These are phyloP conservation scores for Ilyonectria destructans DNA, from an alignment of 2,329 filamentous ascomycete species.

Conservation along the genomic window DNA sequence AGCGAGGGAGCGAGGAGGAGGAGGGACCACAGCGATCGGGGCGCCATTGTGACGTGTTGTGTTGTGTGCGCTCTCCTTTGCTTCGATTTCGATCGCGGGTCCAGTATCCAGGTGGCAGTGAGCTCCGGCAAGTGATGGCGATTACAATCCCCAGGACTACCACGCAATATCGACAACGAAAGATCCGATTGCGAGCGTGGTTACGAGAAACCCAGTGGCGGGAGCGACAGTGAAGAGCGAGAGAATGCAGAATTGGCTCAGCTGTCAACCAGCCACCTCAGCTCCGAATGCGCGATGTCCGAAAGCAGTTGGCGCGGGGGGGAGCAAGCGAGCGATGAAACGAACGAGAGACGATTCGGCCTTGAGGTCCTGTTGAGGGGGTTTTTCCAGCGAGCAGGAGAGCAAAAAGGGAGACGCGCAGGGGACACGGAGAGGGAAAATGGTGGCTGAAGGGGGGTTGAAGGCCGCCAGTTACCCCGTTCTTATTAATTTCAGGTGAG, in stretches of 20 bases:
- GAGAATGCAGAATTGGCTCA: slow-evolving; percentile 4
- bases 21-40: slow-evolving; percentile 45
- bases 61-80: neutral
- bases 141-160: too few species aligned
- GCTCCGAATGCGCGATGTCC: slow-evolving; percentile 7
- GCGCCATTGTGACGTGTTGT: slow-evolving; percentile 44
- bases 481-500: slow-evolving; percentile 1
- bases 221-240: neutral
- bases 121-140: too few species aligned
- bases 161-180: too few species aligned
- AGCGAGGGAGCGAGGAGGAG: slow-evolving; percentile 45
- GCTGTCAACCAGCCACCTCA: slow-evolving; percentile 21
- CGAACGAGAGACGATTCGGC: slow-evolving; percentile 5
- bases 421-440: neutral
- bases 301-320: slow-evolving; percentile 18
- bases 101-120: neutral
- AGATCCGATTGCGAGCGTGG: too few species aligned
- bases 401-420: neutral
- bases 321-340: slow-evolving; percentile 10
- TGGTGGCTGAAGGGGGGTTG: neutral
- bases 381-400: neutral
- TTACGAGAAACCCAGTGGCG: neutral
- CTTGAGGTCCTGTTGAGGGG: neutral
- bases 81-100: neutral
- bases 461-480: neutral